phyloP scores from a whole-genome alignment of 768 basidiomycete genomes.

The Rhodotorula toruloides region DNA sequence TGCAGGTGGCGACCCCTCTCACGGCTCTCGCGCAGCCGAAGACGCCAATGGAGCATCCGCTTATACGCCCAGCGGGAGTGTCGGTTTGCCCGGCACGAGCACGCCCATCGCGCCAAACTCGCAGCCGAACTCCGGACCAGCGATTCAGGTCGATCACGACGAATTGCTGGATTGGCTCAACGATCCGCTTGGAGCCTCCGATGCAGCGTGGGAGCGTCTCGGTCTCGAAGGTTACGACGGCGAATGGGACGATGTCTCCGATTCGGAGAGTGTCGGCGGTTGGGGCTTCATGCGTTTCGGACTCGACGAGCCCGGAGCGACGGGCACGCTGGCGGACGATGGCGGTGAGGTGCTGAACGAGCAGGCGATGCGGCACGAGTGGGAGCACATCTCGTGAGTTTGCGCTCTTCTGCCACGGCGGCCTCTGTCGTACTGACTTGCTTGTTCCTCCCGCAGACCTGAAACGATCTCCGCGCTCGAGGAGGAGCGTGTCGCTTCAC shows the following conservation, averaged over 20 bases:
- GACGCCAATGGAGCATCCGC: no score
- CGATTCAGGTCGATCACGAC: slow-evolving; percentile 4
- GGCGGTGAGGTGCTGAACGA: slow-evolving; percentile 29
- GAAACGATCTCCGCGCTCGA: slow-evolving; percentile 42
- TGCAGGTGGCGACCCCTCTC: slow-evolving; percentile 55
- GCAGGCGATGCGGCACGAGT: slow-evolving; percentile 28
- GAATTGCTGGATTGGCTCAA: slow-evolving; percentile 26
- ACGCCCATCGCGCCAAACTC: slow-evolving; percentile 40
- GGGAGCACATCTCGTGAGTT: slow-evolving; percentile 42
- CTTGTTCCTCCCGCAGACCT: slow-evolving; percentile 25
- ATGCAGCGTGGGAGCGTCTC: slow-evolving; percentile 71
- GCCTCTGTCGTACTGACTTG: no score
- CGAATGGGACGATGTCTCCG: slow-evolving; percentile 78
- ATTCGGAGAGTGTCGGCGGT: slow-evolving; percentile 78
- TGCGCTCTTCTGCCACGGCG: neutral
- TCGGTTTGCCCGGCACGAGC: slow-evolving; percentile 45
- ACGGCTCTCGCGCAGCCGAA: slow-evolving; percentile 35
- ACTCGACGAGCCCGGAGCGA: slow-evolving; percentile 46
- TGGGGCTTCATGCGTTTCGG: slow-evolving; percentile 71
- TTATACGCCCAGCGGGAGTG: slow-evolving; percentile 51
- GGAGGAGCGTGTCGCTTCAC: slow-evolving; percentile 38
- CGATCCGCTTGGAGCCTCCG: slow-evolving; percentile 29
- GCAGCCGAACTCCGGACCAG: no score
- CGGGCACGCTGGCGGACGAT: slow-evolving; percentile 10
- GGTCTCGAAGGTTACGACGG: slow-evolving; percentile 53